A percentile compares a stretch with the other conserved stretches of the same genome.
Evolutionary conservation across 169 alveolate species (phyloP).

Genomic region (Plasmodium vivax): DNA sequence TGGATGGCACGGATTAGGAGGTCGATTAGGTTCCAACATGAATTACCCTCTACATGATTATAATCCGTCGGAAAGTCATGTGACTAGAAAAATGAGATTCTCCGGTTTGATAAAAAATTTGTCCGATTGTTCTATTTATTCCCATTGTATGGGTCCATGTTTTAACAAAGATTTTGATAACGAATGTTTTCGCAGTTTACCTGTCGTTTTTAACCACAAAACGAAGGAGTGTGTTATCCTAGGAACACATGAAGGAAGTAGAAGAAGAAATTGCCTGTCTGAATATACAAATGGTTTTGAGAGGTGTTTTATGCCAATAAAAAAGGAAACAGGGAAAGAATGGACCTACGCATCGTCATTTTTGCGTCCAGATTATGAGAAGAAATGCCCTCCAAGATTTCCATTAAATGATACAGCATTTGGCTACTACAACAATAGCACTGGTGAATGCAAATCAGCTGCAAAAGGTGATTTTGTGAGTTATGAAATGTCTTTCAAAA

Average conservation of each 20-base stretch:
- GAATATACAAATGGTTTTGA: not conserved
- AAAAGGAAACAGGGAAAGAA: conserved; percentile 41
- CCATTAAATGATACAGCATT: conserved; percentile 59
- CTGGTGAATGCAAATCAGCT: conserved; percentile 40
- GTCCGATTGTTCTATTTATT: conserved; percentile 60
- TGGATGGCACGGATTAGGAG: conserved; percentile 68
- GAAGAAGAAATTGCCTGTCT: conserved; percentile 13
- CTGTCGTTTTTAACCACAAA: conserved; percentile 46
- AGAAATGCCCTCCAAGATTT: conserved; percentile 64
- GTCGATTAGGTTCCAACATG: conserved; percentile 48
- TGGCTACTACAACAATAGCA: conserved; percentile 42
- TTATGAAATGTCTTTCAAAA: not conserved
- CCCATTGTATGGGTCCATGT: conserved; percentile 68
- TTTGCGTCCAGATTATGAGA: conserved; percentile 53
- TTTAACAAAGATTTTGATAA: conserved; percentile 60
- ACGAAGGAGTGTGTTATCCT: conserved; percentile 51
- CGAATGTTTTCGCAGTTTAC: conserved; percentile 57
- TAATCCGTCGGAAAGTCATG: conserved; percentile 21
- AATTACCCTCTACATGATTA: conserved; percentile 33
- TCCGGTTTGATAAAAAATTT: conserved; percentile 18
- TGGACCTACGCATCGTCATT: conserved; percentile 72
- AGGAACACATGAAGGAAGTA: conserved; percentile 56
- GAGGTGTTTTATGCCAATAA: conserved; percentile 45
- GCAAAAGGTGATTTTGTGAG: not conserved
- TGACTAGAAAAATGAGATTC: conserved; percentile 36